Conservation (phyloP, 768 basidiomycete species). For the Hypsizygus marmoreus region DNA sequence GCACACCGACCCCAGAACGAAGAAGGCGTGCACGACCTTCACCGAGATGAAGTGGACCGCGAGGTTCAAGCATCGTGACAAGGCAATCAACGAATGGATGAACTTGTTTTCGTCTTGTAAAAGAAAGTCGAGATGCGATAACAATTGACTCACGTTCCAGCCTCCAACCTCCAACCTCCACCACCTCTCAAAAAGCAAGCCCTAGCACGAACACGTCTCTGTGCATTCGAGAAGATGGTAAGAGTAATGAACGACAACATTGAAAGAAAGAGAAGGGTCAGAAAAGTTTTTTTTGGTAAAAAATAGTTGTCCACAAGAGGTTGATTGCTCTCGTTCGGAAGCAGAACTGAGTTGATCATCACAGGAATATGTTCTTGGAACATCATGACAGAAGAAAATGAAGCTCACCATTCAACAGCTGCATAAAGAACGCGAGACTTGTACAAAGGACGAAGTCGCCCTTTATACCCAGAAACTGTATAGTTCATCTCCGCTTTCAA, state of each 20-base stretch:
- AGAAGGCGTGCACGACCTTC: conserved; percentile 35
- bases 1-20: conserved; percentile 53
- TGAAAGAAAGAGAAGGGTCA: conserved; percentile 39
- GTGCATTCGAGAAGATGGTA: conserved; percentile 22
- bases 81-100: conserved; percentile 81
- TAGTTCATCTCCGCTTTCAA: conserved; percentile 41
- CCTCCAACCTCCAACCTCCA: not conserved
- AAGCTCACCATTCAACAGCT: conserved; percentile 22
- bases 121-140: conserved; percentile 1
- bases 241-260: conserved; percentile 1
- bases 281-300: conserved; percentile 58
- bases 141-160: conserved; percentile 26
- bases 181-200: not conserved
- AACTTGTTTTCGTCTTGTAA: conserved; percentile 72
- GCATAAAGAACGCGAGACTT: conserved; percentile 2
- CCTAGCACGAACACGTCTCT: conserved; percentile 9
- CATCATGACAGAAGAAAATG: not conserved
- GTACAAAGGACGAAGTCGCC: conserved; percentile 5
- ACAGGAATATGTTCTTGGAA: conserved; percentile 4
- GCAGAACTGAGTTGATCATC: conserved; percentile 53
- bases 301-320: conserved; percentile 74
- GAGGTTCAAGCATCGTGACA: conserved; percentile 31
- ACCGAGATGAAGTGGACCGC: conserved; percentile 35
- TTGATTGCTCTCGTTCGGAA: conserved; percentile 73
- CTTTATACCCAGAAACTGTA: conserved; percentile 35